These are phyloP conservation scores for Globisporangium solare DNA, from an alignment of 352 stramenopile genomes.

Conservation along the genomic window DNA sequence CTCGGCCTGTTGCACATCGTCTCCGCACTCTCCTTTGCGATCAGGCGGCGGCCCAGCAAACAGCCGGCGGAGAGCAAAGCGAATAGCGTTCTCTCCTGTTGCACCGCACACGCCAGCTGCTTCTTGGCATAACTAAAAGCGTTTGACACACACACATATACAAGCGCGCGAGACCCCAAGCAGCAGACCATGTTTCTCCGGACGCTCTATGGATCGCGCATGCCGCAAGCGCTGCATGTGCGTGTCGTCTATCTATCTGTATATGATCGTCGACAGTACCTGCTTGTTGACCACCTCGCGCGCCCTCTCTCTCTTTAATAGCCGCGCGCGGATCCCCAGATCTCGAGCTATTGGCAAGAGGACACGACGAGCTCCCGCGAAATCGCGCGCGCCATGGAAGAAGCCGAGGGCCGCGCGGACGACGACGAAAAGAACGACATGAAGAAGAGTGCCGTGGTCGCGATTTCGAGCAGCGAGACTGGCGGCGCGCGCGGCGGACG, in stretches of 20 bases:
- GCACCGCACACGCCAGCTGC: neutral
- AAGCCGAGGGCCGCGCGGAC: slow-evolving; percentile 26
- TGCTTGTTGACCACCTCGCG: neutral
- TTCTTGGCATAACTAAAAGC: neutral
- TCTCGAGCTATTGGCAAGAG: slow-evolving; percentile 74
- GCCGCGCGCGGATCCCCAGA: slow-evolving; percentile 61
- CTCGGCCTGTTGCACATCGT: neutral
- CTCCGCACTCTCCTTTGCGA: no score
- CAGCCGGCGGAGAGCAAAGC: no score
- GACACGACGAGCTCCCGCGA: slow-evolving; percentile 65
- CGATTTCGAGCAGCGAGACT: slow-evolving; percentile 20
- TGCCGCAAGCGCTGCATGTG: slow-evolving; percentile 74
- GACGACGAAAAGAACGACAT: slow-evolving; percentile 25
- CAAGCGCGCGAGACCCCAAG: neutral
- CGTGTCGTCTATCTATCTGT: slow-evolving; percentile 14
- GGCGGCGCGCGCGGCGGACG: neutral
- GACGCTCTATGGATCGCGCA: slow-evolving; percentile 68
- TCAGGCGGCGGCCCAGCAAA: no score
- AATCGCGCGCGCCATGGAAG: slow-evolving; percentile 58
- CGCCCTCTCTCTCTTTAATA: slow-evolving; percentile 12
- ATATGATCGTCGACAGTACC: neutral
- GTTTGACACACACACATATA: neutral
- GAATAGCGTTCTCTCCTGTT: no score
- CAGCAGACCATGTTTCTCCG: slow-evolving; percentile 62
- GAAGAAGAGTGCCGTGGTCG: slow-evolving; percentile 44